Evolutionary conservation across 768 basidiomycete species (phyloP), one percentile per base, ranked within the genome.

Genomic region (Kwoniella newhampshirensis): DNA sequence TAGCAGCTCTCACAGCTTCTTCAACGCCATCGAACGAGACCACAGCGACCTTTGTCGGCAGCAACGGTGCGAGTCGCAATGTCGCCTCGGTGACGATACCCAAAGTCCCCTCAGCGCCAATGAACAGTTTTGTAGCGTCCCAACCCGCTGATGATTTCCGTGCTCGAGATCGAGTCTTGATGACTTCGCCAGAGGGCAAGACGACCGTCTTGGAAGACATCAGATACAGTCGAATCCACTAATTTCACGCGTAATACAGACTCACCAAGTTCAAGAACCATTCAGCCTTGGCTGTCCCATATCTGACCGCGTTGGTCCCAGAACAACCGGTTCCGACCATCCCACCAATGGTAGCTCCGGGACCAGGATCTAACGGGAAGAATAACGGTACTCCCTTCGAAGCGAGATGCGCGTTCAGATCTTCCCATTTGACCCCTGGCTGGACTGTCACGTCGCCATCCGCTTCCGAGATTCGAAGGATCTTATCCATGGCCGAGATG

Each of bases 41-140:
- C 77, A 96, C 86, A 0, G 89, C 91, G 32, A 93, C 91, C 60
- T 84, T 86, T 3, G 88, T 89, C 0, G 91, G 91, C 2, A 93
- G 66, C 1, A 85, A 67, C 7, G 92, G 91, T 1, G 89, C 83
- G 3, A 96, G 82, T 26, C 89, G 82, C 21, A 96, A 77, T 0
- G 91, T 96, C 3, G 85, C 91, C 79, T 92, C 90, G 0, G 88
- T 91, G n/a, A 93, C 84, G 62, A 93, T 87, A 3, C 91, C 91
- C 42, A 92, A 74, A 0, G 90, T 93, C 5, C 91, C 91, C 75
- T 92, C 91, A 2, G 89, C 88, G 3, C 91, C 91, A 45, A 92
- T 87, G 77, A 92, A 91, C 2, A 91, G 75, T 72, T 92, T 92
- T 0, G 88, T 91, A 1, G 83, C 81, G 68, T 93, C 91, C 67